Evolutionary conservation across 179 eudicot genomes (phyloP).

Genomic region (Silene noctiflora): DNA sequence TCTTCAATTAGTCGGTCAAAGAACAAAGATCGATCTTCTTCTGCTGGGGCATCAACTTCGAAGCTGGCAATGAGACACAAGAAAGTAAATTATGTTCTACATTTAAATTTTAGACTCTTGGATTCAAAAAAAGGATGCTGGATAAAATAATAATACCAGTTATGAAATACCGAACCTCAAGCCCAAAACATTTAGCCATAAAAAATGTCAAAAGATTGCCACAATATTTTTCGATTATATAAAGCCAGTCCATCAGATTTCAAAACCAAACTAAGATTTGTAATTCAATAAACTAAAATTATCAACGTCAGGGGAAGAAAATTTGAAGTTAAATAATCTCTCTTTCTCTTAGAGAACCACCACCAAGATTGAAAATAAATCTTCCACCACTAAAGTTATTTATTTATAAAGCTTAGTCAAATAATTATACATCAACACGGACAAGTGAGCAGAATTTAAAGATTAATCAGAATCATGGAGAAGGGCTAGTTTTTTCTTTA

Average conservation of each 20-base stretch:
- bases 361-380: not conserved
- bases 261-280: not conserved
- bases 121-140: constrained; percentile 4
- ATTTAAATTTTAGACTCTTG: not conserved
- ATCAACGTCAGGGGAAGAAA: not conserved
- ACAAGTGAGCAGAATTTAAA: not conserved
- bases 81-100: not conserved
- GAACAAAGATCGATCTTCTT: constrained; percentile 73
- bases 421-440: not conserved
- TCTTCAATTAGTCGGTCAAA: constrained; percentile 78
- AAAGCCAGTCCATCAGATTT: not conserved
- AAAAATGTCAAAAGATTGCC: not conserved
- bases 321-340: not conserved
- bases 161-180: constrained; percentile 2
- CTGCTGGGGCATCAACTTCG: constrained; percentile 56
- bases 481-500: not conserved
- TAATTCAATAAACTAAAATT: not conserved
- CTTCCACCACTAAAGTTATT: not conserved
- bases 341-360: not conserved
- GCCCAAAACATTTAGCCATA: not conserved
- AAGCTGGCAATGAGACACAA: constrained; percentile 48
- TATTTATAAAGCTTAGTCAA: not conserved
- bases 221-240: not conserved
- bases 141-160: not conserved
- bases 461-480: not conserved